Evolutionary conservation across 2,329 filamentous ascomycete genomes (phyloP), one percentile per base, ranked within the genome.

Genomic region (Cladosporium halotolerans): DNA sequence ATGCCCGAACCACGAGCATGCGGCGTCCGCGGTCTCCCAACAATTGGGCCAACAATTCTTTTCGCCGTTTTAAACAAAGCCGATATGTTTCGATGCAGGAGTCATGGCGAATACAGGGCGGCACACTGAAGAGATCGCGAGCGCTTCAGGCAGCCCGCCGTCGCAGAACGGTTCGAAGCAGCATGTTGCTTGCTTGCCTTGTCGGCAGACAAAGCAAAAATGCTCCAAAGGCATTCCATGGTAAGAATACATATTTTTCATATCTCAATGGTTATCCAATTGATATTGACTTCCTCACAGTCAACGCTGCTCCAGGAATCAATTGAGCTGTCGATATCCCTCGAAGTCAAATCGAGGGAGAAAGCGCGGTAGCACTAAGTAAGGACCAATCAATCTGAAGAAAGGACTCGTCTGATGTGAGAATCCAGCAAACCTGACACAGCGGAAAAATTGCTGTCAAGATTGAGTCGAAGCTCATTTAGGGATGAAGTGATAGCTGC

Each of bases 311-410:
- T 3, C 28, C 14, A 13, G 40, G 9, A 43, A 34, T 3, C 40
- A 43, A 10, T 23, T 32, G 3, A 32, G 44, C 16, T 51, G 48
- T 14, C 40, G 31, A 4, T 51, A 51, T 11, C 48, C 48, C 10
- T 18, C 42, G 16, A 51, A 44, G 18, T 51, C 48, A 2, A 51
- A 51, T 38, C 48, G 48, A 13, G 48, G 48, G 11, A 23, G 48
- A 28, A 51, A 51, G 14, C 48, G 48, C 28, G 48, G 48, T 9
- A 51, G 48, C 32, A 51, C 48, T 10, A 51, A 51, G 48, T 51
- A 43, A 38, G 9, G 9, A 16, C 5, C 16, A 18, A 16, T 28
- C 23, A 28, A 5, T 28, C 23, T 7, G 4, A 7, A 5, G 23
- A 7, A 7, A 28, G 23, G 23, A 28, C 23, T 28, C 23, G 23